A percentile compares a stretch with the other conserved stretches of the same genome.
Evolutionary conservation across 257 asterid genomes (phyloP).

Genomic region (Salvia hispanica): DNA sequence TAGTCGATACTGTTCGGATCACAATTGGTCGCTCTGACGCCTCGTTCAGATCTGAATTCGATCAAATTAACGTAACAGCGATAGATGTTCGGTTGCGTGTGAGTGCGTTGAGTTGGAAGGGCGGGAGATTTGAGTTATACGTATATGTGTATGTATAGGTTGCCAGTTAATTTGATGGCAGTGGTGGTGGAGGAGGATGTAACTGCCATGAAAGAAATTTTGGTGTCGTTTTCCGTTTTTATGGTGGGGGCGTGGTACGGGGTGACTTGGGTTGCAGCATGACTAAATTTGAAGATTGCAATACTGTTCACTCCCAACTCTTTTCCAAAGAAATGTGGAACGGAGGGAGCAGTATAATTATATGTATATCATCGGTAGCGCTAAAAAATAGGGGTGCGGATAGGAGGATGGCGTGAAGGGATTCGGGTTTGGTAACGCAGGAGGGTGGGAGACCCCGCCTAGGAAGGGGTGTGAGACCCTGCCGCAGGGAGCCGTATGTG

Average conservation of each 20-base stretch:
- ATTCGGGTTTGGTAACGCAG: no score
- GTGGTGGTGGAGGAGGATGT: slow-evolving; percentile 35
- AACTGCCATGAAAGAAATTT: slow-evolving; percentile 36
- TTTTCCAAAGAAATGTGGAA: no score
- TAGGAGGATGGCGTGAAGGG: no score
- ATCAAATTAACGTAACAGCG: slow-evolving; percentile 28
- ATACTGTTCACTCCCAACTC: slow-evolving; percentile 23
- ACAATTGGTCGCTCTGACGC: slow-evolving; percentile 22
- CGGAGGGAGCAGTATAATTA: no score
- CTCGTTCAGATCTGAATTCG: slow-evolving; percentile 48
- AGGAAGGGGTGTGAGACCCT: no score
- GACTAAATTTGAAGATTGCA: slow-evolving; percentile 28
- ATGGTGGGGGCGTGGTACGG: not conserved
- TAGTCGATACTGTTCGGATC: slow-evolving; percentile 28
- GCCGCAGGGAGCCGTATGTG: no score
- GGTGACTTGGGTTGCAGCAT: not conserved
- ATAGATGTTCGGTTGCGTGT: slow-evolving; percentile 11
- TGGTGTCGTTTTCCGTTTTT: slow-evolving; percentile 29
- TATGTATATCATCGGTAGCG: no score
- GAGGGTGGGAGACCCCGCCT: no score
- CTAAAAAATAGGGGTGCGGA: no score
- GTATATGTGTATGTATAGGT: no score
- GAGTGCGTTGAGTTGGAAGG: slow-evolving; percentile 9
- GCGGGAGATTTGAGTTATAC: slow-evolving; percentile 25
- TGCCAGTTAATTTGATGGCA: slow-evolving; percentile 26